phyloP scores from a whole-genome alignment of 331 rosid genomes.

The Malus hybrid region DNA sequence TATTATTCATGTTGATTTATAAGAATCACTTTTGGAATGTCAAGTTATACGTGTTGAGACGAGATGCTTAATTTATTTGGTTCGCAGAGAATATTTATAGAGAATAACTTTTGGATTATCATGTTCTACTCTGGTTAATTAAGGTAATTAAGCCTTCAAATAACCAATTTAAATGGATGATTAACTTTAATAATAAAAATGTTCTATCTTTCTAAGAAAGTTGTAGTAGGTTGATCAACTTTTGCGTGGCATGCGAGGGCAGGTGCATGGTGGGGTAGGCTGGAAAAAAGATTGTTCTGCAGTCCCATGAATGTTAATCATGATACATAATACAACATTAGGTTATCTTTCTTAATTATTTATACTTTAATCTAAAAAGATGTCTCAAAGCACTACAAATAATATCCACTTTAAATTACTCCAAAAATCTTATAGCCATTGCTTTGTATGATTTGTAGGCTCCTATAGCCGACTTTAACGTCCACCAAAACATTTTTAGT shows the following conservation, averaged over 20 bases:
- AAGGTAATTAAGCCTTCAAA: neutral
- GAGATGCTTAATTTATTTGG: neutral
- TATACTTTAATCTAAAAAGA: constrained; percentile 5
- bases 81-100: neutral
- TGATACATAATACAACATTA: constrained; percentile 7
- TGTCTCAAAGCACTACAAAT: constrained; percentile 18
- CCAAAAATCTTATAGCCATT: neutral
- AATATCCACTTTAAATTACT: constrained; percentile 9
- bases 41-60: no score
- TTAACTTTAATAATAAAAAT: no score
- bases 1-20: no score
- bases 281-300: neutral
- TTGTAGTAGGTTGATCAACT: neutral
- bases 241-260: constrained; percentile 20
- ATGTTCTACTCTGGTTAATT: neutral
- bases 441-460: neutral
- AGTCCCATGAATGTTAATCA: constrained; percentile 19
- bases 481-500: neutral
- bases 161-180: no score
- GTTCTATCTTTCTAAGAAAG: neutral
- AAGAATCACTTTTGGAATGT: no score
- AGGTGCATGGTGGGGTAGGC: constrained; percentile 18
- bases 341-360: constrained; percentile 1
- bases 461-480: neutral
- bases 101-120: neutral